Base-by-base conservation (phyloP, 108 stramenopile genomes). In the Hondaea fermentalgiana region DNA sequence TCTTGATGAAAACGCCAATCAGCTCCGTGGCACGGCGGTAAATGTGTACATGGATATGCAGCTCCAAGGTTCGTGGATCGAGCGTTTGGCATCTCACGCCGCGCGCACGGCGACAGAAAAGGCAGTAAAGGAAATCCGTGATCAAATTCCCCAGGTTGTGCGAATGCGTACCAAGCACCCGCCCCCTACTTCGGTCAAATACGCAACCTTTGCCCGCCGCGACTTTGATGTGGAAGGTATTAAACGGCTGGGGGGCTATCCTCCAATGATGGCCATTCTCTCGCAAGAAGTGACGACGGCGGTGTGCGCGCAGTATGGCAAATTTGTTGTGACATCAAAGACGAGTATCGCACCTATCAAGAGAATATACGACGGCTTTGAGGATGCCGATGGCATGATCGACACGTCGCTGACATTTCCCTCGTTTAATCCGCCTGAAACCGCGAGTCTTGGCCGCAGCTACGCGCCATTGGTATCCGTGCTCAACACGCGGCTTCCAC, bases 291-390 rank as follows among this genome's bases (percentile, higher is more conserved):
- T 95, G 4, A 92, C 91, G 47, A 94, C 94, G 4, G 91, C 88
- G 53, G 88, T 94, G 49, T 91, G 93, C 35, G 94, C 94, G 6
- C 95, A 95, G 89, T 95, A 94, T 87, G 94, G 93, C 87, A 91
- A 93, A 72, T 93, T 93, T 60, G 76, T 83, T 8, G 76, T 83
- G 49, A 53, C 91, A 51, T 89, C 88, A 3, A 87, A 59, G 10
- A 35, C 58, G 57, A 51, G 60, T 35, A 47, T 83, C 49, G 45
- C 76, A 6, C 76, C 76, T 6, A 53, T 83, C 76, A 83, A 83
- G 51, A 47, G 19, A 35, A 83, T 3, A 45, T 83, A 83, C 76
- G 17, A 28, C 25, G 5, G 6, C 8, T 47, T 83, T 53, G 23
- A 83, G 28, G 76, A 83, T 28, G 51, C 19, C n/a, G 76, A 83